Conservation (phyloP, 768 basidiomycete species). For the Phlebiopsis gigantea region DNA sequence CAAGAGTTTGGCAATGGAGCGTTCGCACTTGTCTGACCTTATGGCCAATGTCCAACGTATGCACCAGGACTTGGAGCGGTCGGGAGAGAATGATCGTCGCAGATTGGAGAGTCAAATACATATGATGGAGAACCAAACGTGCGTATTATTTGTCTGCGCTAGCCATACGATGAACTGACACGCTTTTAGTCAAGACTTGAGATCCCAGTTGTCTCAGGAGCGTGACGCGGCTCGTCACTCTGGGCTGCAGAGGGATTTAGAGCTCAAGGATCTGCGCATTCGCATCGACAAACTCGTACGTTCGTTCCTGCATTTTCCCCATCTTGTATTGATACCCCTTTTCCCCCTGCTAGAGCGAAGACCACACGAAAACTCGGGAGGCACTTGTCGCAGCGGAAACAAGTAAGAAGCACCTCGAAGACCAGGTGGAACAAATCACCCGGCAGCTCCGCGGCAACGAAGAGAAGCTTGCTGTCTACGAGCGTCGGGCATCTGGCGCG, state of each 20-base stretch:
- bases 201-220: slow-evolving; percentile 64
- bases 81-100: slow-evolving; percentile 75
- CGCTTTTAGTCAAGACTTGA: slow-evolving; percentile 61
- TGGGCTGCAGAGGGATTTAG: slow-evolving; percentile 77
- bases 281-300: slow-evolving; percentile 65
- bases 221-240: slow-evolving; percentile 69
- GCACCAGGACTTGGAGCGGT: slow-evolving; percentile 82
- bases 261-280: slow-evolving; percentile 66
- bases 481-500: slow-evolving; percentile 46
- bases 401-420: slow-evolving; percentile 73
- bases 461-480: slow-evolving; percentile 86
- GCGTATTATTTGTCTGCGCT: slow-evolving; percentile 22
- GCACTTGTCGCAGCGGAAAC: slow-evolving; percentile 67
- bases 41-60: slow-evolving; percentile 89
- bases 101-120: slow-evolving; percentile 78
- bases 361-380: slow-evolving; percentile 66
- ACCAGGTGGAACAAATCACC: slow-evolving; percentile 58
- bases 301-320: neutral
- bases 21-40: slow-evolving; percentile 80
- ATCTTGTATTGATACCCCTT: neutral
- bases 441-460: slow-evolving; percentile 67
- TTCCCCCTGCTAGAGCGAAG: slow-evolving; percentile 40
- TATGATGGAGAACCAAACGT: slow-evolving; percentile 77
- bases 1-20: slow-evolving; percentile 69
- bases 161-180: neutral